phyloP scores from a whole-genome alignment of 495 filamentous ascomycete species.

The Podospora didyma region DNA sequence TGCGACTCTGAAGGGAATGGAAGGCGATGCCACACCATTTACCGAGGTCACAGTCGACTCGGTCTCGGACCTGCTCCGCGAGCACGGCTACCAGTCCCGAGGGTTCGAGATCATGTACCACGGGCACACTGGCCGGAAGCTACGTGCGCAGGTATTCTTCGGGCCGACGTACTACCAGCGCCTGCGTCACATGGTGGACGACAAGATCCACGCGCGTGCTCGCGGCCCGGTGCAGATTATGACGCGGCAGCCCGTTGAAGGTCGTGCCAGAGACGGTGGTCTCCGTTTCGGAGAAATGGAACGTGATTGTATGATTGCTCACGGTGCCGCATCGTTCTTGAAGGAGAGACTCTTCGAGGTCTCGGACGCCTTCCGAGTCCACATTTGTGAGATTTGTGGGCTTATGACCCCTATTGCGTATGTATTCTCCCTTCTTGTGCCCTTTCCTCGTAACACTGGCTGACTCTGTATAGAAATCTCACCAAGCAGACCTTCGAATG shows the following conservation, averaged over 20 bases:
- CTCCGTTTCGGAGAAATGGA: slow-evolving; percentile 99
- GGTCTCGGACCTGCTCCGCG: slow-evolving; percentile 83
- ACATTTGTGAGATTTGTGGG: slow-evolving; percentile 97
- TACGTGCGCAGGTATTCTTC: slow-evolving; percentile 91
- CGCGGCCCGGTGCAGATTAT: slow-evolving; percentile 95
- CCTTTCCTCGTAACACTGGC: slow-evolving; percentile 4
- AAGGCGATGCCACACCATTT: slow-evolving; percentile 97
- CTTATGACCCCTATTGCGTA: slow-evolving; percentile 99
- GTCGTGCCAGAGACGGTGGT: slow-evolving; percentile 95
- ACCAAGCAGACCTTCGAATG: slow-evolving; percentile 94
- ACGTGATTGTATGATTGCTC: slow-evolving; percentile 99
- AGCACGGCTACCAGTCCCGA: slow-evolving; percentile 92
- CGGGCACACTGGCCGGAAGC: slow-evolving; percentile 90
- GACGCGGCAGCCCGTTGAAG: slow-evolving; percentile 96
- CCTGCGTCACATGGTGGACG: slow-evolving; percentile 98
- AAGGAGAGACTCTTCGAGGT: slow-evolving; percentile 98
- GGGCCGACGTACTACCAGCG: slow-evolving; percentile 99
- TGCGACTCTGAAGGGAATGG: slow-evolving; percentile 79
- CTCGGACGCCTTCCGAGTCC: slow-evolving; percentile 95
- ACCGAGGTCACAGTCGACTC: slow-evolving; percentile 95
- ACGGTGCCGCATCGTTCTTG: slow-evolving; percentile 92
- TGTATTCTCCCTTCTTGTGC: slow-evolving; percentile 41
- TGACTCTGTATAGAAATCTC: slow-evolving; percentile 64
- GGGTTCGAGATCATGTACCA: slow-evolving; percentile 99
- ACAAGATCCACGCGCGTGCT: slow-evolving; percentile 98